Evolutionary conservation across 2,329 filamentous ascomycete genomes (phyloP), one percentile per base, ranked within the genome.

Genomic region (Diplodia intermedia): DNA sequence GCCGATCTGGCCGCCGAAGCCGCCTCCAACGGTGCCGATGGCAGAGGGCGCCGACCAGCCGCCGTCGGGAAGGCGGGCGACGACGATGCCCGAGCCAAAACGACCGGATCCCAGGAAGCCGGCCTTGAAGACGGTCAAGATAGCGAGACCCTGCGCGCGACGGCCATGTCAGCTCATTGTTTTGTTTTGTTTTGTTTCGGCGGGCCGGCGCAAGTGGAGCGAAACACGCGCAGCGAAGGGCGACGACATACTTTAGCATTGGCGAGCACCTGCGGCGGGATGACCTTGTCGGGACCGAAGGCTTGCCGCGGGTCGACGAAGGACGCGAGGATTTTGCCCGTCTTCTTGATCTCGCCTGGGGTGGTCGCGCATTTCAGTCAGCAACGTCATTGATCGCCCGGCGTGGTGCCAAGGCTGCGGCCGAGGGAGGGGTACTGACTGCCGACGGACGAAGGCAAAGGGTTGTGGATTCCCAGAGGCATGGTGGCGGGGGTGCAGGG

Each of bases 271-370:
- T 90, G 87, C 8, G 94, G 94, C 61, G 95, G 95, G 74, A 99
- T 99, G 78, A 99, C 90, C 81, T 98, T 98, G 81, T 98, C 95
- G 67, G 95, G 94, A 6, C 94, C 93, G 79, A 98, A 97, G 23
- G 94, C 84, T 83, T 98, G 94, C 77, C 90, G 88, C 23, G 95
- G 95, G 78, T 98, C 95, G 78, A 98, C 88, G 79, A 99, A 99
- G 14, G 94, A 97, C 55, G 91, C 88, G 73, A 99, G 87, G 76
- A 98, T 98, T 85, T 97, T 97, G 77, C 91, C 91, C 78, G 93
- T 95, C 82, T 99, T 99, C 81, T 91, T 95, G 83, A 95, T 98
- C 84, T 99, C 95, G 84, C 93, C 94, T 97, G 80, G 36, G 11
- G 53, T 11, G 18, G 73, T 47, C 43, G 43, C 69, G 60, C 73